These are phyloP conservation scores for Trichosanthes cucumerina DNA, from an alignment of 306 rosid species.

Conservation along the genomic window DNA sequence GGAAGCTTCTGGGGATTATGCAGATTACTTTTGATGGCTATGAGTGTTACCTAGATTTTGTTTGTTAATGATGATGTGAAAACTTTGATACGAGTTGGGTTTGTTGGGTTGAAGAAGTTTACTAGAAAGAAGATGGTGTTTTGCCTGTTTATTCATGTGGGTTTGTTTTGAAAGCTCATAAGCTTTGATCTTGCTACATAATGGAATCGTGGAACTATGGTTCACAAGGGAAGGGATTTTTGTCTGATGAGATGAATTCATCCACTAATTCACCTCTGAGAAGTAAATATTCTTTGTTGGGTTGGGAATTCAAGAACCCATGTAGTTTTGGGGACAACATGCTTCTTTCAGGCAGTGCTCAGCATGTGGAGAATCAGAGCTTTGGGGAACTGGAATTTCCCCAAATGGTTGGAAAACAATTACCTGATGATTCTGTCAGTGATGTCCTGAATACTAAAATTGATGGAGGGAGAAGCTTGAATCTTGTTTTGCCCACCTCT, in stretches of 20 bases:
- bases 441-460: constrained; percentile 24
- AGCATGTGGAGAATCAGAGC: constrained; percentile 36
- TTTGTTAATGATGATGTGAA: background rate
- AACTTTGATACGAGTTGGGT: constrained; percentile 1
- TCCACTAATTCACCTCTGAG: constrained; percentile 35
- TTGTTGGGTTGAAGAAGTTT: background rate
- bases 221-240: constrained; percentile 53
- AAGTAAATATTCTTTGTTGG: constrained; percentile 37
- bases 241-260: constrained; percentile 35
- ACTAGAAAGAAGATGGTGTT: background rate
- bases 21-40: background rate
- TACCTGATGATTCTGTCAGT: constrained; percentile 25
- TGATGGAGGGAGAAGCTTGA: constrained; percentile 18
- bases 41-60: background rate
- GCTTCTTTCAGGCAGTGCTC: constrained; percentile 27
- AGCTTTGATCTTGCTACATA: constrained; percentile 17
- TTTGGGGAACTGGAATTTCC: constrained; percentile 52
- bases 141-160: constrained; percentile 22
- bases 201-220: constrained; percentile 83
- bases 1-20: background rate
- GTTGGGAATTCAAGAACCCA: constrained; percentile 58
- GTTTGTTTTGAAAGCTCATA: constrained; percentile 13
- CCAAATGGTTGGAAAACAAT: constrained; percentile 45
- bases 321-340: constrained; percentile 38
- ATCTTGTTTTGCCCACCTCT: constrained; percentile 15